Evolutionary conservation across 2,329 filamentous ascomycete genomes (phyloP).

Genomic region (Cordyceps farinosa): DNA sequence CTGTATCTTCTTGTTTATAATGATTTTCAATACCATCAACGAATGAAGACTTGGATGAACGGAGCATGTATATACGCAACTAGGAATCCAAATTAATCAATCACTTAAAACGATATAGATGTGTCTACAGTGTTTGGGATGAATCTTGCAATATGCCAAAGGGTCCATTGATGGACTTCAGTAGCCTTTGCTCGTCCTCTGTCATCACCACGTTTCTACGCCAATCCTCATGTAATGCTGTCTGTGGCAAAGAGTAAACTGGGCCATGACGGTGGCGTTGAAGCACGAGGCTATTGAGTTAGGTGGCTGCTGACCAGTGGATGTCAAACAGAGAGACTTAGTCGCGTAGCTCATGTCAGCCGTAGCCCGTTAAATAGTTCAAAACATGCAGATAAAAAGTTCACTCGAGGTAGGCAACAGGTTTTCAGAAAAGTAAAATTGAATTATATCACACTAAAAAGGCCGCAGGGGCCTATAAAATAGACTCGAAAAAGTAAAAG

Average conservation of each 20-base stretch:
- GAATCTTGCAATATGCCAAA: too few relatives aligned
- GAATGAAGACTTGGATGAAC: not conserved
- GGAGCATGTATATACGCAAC: not conserved
- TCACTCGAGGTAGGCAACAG: too few relatives aligned
- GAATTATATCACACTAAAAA: conserved; percentile 15
- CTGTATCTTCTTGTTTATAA: not conserved
- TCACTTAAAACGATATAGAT: too few relatives aligned
- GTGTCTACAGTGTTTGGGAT: too few relatives aligned
- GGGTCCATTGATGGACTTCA: too few relatives aligned
- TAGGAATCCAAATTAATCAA: not conserved
- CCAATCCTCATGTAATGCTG: not conserved
- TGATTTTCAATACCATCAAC: conserved; percentile 3
- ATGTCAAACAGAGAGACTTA: not conserved
- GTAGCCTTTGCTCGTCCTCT: not conserved
- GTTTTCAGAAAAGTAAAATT: not conserved
- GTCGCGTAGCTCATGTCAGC: not conserved
- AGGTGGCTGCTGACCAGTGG: not conserved
- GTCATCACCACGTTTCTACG: not conserved
- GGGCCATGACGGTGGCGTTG: not conserved
- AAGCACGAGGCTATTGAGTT: not conserved
- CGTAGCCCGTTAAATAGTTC: too few relatives aligned
- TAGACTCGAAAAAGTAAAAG: not conserved
- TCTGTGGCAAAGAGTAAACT: not conserved
- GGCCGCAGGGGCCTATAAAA: not conserved
- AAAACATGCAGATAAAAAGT: too few relatives aligned